These are phyloP conservation scores for Beta vulgaris DNA, from an alignment of 148 eudicot genomes.

Conservation along the genomic window DNA sequence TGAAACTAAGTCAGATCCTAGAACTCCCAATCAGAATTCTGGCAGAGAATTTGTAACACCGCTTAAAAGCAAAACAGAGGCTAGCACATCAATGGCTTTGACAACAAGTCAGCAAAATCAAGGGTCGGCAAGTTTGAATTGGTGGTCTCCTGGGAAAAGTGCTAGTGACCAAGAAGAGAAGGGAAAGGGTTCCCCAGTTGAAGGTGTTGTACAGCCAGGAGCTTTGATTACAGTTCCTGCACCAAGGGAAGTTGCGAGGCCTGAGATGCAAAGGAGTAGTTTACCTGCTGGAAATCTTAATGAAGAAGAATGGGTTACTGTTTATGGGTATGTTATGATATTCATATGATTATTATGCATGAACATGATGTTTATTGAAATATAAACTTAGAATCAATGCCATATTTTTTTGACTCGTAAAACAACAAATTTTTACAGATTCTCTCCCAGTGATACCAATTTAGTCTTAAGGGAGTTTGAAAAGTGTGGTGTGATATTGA, in stretches of 20 bases:
- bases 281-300: slow-evolving; percentile 58
- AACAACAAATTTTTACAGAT: slow-evolving; percentile 37
- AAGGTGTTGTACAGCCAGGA: slow-evolving; percentile 80
- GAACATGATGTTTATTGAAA: neutral
- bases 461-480: slow-evolving; percentile 90
- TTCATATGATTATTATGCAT: neutral
- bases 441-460: slow-evolving; percentile 88
- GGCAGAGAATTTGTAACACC: slow-evolving; percentile 53
- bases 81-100: slow-evolving; percentile 59
- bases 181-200: slow-evolving; percentile 89
- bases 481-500: slow-evolving; percentile 81
- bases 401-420: neutral
- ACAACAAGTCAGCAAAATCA: slow-evolving; percentile 50
- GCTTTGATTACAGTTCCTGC: slow-evolving; percentile 82
- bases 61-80: slow-evolving; percentile 52
- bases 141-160: slow-evolving; percentile 79
- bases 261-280: slow-evolving; percentile 67
- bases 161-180: slow-evolving; percentile 67
- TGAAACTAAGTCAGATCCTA: slow-evolving; percentile 65
- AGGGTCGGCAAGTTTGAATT: slow-evolving; percentile 49
- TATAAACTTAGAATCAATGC: neutral
- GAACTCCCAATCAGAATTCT: slow-evolving; percentile 46
- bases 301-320: slow-evolving; percentile 98
- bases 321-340: slow-evolving; percentile 63
- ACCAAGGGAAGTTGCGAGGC: slow-evolving; percentile 91